These are phyloP conservation scores for Termitomyces sp. DNA, from an alignment of 768 basidiomycete genomes.

Conservation along the genomic window DNA sequence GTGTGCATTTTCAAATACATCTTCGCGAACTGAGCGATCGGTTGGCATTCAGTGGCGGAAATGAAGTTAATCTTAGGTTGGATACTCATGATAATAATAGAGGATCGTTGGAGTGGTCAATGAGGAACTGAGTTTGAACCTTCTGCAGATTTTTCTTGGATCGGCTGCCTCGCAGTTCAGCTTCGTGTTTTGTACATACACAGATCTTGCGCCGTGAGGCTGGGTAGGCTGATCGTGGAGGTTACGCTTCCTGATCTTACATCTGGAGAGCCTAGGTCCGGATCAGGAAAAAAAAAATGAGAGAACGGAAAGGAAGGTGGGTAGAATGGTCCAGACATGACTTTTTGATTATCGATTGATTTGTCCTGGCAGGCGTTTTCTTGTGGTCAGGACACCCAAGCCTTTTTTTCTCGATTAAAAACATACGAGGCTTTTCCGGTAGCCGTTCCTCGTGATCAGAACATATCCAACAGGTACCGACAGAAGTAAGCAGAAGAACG, in stretches of 20 bases:
- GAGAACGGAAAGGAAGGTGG: not conserved
- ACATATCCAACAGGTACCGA: not conserved
- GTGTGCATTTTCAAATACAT: not conserved
- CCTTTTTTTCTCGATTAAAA: not conserved
- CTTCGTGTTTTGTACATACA: not conserved
- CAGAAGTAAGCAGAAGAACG: not conserved
- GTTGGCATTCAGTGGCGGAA: slow-evolving; percentile 6
- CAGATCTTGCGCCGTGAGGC: not conserved
- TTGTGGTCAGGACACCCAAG: not conserved
- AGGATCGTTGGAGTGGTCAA: not conserved
- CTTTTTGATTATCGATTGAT: slow-evolving; percentile 18
- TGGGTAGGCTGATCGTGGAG: not conserved
- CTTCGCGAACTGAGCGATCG: not conserved
- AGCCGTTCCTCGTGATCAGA: not conserved
- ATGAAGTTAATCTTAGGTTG: slow-evolving; percentile 2
- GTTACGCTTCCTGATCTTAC: not conserved
- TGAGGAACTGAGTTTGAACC: not conserved
- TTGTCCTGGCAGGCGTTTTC: not conserved
- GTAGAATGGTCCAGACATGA: not conserved
- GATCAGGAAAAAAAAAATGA: not conserved
- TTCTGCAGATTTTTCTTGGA: not conserved
- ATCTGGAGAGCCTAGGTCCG: not conserved
- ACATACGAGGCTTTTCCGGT: not conserved
- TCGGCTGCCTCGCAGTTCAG: not conserved
- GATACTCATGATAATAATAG: not conserved